Conservation (phyloP, 2,329 filamentous ascomycete genomes). For the Alternaria rosae region DNA sequence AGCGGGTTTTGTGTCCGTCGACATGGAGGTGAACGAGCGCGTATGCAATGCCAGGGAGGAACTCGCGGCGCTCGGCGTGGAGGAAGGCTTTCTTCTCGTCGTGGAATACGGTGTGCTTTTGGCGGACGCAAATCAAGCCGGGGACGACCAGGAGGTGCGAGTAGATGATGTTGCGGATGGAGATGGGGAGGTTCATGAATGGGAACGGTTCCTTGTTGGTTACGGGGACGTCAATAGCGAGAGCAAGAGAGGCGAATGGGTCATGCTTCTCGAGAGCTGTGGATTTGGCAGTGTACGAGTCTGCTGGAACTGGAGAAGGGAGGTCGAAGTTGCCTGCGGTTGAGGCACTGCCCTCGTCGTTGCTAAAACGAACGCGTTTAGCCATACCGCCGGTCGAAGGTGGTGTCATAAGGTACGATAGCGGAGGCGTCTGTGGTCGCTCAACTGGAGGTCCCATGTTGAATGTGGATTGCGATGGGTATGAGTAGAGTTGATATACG, state of each 20-base stretch:
- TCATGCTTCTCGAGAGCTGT: conserved; percentile 5
- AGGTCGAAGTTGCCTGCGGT: not conserved
- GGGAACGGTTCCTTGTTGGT: conserved; percentile 11
- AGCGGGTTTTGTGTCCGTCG: conserved; percentile 23
- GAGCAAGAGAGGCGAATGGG: not conserved
- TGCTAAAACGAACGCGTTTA: conserved; percentile 18
- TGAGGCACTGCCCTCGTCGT: not conserved
- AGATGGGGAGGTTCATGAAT: conserved; percentile 32
- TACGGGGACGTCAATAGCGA: not conserved
- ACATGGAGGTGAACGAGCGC: conserved; percentile 25
- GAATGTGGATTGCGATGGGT: not conserved
- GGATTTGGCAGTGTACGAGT: not conserved
- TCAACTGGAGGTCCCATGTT: conserved; percentile 5
- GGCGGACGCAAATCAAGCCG: conserved; percentile 33
- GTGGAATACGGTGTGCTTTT: conserved; percentile 32
- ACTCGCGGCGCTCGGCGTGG: conserved; percentile 23
- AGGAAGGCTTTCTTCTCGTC: conserved; percentile 23
- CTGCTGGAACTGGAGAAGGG: not conserved
- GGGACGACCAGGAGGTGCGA: conserved; percentile 31
- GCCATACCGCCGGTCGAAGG: conserved; percentile 23
- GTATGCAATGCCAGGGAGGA: conserved; percentile 36
- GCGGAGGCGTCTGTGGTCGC: conserved; percentile 20
- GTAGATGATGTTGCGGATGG: conserved; percentile 32
- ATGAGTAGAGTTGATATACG: not conserved
- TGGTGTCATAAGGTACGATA: conserved; percentile 23